A percentile compares a stretch with the other conserved stretches of the same genome.
phyloP scores from a whole-genome alignment of 2,329 filamentous ascomycete genomes.

The Chaetomium sp. region DNA sequence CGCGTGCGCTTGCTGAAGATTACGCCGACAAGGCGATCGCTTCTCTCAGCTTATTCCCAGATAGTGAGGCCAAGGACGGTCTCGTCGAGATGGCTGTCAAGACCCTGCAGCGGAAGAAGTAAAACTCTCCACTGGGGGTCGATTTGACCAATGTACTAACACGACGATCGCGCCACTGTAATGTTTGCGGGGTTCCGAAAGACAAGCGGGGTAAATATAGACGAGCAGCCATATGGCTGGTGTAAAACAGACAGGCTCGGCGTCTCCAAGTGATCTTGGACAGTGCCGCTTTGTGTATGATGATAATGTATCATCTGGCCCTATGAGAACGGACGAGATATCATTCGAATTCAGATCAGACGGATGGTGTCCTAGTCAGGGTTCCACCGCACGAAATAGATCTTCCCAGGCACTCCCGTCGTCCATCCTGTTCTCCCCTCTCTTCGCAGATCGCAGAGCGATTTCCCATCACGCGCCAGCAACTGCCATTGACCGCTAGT shows the following conservation, averaged over 20 bases:
- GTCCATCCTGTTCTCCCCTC: not conserved
- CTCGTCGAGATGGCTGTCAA: constrained; percentile 93
- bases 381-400: not conserved
- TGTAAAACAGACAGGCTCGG: constrained; percentile 19
- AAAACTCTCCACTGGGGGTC: constrained; percentile 32
- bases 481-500: not conserved
- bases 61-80: constrained; percentile 92
- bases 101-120: constrained; percentile 87
- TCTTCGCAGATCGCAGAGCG: not conserved
- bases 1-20: constrained; percentile 83
- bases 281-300: constrained; percentile 20
- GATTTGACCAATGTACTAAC: constrained; percentile 19
- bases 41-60: constrained; percentile 81
- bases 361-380: constrained; percentile 1
- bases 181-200: not conserved
- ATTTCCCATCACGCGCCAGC: not conserved
- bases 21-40: constrained; percentile 86
- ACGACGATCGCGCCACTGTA: not conserved
- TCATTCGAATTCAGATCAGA: constrained; percentile 21
- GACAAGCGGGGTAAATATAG: constrained; percentile 14
- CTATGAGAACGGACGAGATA: constrained; percentile 9
- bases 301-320: constrained; percentile 25
- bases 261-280: constrained; percentile 11
- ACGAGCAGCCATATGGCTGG: constrained; percentile 17
- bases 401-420: not conserved